phyloP scores from a whole-genome alignment of 2,329 filamentous ascomycete genomes.

The Xylariales sp. region DNA sequence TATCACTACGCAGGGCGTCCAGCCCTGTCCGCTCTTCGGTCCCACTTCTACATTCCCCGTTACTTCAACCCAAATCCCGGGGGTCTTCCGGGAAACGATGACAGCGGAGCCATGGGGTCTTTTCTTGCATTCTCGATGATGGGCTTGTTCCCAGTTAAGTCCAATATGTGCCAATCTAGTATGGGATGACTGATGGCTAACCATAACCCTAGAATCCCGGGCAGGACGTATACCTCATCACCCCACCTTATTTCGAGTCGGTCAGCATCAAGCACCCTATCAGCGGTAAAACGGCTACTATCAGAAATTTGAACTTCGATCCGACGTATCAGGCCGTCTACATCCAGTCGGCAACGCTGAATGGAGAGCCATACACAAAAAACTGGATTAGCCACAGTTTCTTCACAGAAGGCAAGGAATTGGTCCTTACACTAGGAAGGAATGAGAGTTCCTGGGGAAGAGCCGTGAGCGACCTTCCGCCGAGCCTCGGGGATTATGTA shows the following conservation, averaged over 20 bases:
- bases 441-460: slow-evolving; percentile 65
- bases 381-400: slow-evolving; percentile 68
- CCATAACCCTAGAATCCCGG: no score
- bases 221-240: slow-evolving; percentile 66
- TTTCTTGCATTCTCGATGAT: slow-evolving; percentile 65
- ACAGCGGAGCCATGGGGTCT: slow-evolving; percentile 65
- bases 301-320: slow-evolving; percentile 60
- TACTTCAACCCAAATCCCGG: slow-evolving; percentile 55
- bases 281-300: slow-evolving; percentile 55
- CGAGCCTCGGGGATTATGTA: slow-evolving; percentile 43
- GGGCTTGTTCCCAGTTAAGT: slow-evolving; percentile 65
- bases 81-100: slow-evolving; percentile 67
- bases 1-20: slow-evolving; percentile 67
- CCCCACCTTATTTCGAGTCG: slow-evolving; percentile 60
- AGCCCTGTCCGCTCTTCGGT: slow-evolving; percentile 45
- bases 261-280: slow-evolving; percentile 53
- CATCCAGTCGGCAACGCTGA: slow-evolving; percentile 59
- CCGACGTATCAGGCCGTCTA: slow-evolving; percentile 52
- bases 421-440: slow-evolving; percentile 57
- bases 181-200: no score
- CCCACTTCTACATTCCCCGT: slow-evolving; percentile 61
- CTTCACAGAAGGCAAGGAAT: slow-evolving; percentile 58
- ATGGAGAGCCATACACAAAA: slow-evolving; percentile 55
- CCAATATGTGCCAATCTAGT: slow-evolving; percentile 22
- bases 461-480: slow-evolving; percentile 53